phyloP scores from a whole-genome alignment of 2,329 filamentous ascomycete genomes.

The Elsinoe perseae region DNA sequence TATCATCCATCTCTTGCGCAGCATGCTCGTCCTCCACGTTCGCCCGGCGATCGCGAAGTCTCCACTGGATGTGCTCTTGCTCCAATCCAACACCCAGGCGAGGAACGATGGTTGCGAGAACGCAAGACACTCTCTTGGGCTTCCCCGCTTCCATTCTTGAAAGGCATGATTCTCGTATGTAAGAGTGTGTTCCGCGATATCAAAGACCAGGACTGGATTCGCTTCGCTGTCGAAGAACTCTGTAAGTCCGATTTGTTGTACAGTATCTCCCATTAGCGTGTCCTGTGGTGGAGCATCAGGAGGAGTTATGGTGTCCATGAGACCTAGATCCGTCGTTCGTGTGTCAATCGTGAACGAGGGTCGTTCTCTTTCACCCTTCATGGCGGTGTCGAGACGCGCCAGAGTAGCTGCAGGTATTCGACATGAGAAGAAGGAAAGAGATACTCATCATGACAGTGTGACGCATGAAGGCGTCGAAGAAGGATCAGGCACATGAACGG shows the following conservation, averaged over 20 bases:
- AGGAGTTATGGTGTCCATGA: background rate
- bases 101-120: constrained; percentile 20
- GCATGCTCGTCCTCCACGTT: constrained; percentile 10
- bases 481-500: constrained; percentile 1
- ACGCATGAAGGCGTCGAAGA: background rate
- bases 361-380: background rate
- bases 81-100: constrained; percentile 27
- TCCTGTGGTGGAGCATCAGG: background rate
- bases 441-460: background rate
- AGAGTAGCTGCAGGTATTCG: background rate
- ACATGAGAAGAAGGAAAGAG: background rate
- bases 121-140: constrained; percentile 5
- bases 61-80: constrained; percentile 18
- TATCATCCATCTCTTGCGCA: constrained; percentile 25
- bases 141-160: constrained; percentile 14
- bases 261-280: constrained; percentile 7
- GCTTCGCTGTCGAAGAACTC: constrained; percentile 19
- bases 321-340: background rate
- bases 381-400: background rate
- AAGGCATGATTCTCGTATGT: constrained; percentile 26
- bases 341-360: constrained; percentile 12
- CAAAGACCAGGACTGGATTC: constrained; percentile 19
- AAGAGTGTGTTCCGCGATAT: constrained; percentile 4
- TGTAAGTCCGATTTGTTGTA: constrained; percentile 1
- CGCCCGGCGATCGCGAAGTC: constrained; percentile 10